Conservation (phyloP, 306 rosid species). For the Citrullus amarus region DNA sequence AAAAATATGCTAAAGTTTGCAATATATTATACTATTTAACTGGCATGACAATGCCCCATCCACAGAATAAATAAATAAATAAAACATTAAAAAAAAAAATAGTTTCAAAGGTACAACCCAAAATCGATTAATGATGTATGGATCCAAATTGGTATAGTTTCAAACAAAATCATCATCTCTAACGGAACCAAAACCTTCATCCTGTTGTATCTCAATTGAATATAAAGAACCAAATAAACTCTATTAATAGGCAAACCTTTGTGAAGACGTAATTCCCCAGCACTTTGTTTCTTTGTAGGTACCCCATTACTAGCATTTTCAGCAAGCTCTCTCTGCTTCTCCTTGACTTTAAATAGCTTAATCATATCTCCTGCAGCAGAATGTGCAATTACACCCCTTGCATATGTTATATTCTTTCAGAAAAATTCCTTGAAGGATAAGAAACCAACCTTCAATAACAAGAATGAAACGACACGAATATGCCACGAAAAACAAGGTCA, state of each 20-base stretch:
- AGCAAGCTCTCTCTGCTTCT: conserved; percentile 79
- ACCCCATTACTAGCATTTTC: conserved; percentile 58
- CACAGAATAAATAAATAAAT: background rate
- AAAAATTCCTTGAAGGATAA: background rate
- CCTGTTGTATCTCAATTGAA: background rate
- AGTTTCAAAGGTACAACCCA: background rate
- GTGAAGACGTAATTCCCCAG: conserved; percentile 94
- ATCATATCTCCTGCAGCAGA: conserved; percentile 55
- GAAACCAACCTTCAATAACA: background rate
- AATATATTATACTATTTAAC: background rate
- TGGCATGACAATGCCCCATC: background rate
- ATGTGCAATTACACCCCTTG: background rate
- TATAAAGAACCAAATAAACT: background rate
- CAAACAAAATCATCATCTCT: background rate
- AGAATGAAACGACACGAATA: background rate
- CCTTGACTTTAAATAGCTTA: conserved; percentile 80
- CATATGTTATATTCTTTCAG: background rate
- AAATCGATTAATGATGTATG: background rate
- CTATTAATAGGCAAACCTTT: conserved; percentile 36
- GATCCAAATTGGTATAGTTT: background rate
- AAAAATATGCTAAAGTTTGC: background rate
- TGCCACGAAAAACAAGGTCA: background rate
- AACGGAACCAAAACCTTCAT: background rate
- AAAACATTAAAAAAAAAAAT: background rate
- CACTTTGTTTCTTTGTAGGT: conserved; percentile 69